A percentile compares a stretch with the other conserved stretches of the same genome.
These are phyloP conservation scores for Chara braunii DNA, from an alignment of 139 green algal genomes.

Conservation along the genomic window DNA sequence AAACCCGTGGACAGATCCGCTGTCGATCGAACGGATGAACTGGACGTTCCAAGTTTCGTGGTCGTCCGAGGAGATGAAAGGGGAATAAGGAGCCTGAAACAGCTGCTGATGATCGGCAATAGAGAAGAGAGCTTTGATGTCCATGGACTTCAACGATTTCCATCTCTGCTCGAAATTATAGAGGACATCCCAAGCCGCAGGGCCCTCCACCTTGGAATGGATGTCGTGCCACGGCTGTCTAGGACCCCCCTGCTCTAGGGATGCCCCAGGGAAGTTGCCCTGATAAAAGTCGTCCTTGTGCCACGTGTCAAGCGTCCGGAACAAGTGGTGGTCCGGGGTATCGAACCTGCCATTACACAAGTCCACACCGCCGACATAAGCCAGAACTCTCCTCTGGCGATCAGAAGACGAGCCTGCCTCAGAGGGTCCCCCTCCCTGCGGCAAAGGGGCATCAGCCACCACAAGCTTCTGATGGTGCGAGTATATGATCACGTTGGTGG, in stretches of 20 bases:
- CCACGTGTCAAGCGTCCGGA: constrained; percentile 7
- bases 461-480: constrained; percentile 34
- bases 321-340: constrained; percentile 12
- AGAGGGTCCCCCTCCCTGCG: not conserved
- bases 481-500: constrained; percentile 18
- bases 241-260: constrained; percentile 1
- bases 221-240: constrained; percentile 63
- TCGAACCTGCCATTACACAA: constrained; percentile 57
- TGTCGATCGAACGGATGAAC: constrained; percentile 47
- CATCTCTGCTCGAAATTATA: constrained; percentile 52
- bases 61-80: constrained; percentile 17
- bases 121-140: not conserved
- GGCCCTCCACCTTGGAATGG: constrained; percentile 50
- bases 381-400: constrained; percentile 25
- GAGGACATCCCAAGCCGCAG: constrained; percentile 48
- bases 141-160: not conserved
- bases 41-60: constrained; percentile 40
- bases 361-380: constrained; percentile 56
- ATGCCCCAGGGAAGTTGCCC: constrained; percentile 9
- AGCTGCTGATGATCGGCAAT: not conserved
- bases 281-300: constrained; percentile 50
- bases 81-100: not conserved
- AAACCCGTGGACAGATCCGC: constrained; percentile 16
- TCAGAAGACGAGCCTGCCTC: not conserved
- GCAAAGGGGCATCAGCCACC: constrained; percentile 3